Conservation (phyloP, 305 asterid genomes). For the Solanum hybrid region DNA sequence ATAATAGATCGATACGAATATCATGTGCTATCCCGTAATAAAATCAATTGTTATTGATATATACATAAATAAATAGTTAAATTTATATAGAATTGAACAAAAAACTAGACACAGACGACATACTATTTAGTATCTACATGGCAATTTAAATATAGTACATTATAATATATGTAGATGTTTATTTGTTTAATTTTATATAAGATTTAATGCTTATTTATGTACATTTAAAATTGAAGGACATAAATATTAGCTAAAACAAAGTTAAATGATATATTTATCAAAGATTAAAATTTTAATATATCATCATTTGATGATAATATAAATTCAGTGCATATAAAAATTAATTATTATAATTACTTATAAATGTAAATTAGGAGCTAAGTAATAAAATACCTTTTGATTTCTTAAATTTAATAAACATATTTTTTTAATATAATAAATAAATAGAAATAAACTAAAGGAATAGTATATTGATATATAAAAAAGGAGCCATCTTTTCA, state of each 20-base stretch:
- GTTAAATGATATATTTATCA: neutral
- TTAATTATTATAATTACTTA: neutral
- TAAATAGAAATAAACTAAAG: neutral
- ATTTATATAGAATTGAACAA: neutral
- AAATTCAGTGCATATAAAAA: neutral
- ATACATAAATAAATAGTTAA: neutral
- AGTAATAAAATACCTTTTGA: neutral
- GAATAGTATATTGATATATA: neutral
- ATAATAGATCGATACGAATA: fast-evolving
- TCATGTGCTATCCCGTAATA: too few relatives aligned
- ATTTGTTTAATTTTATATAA: too few relatives aligned
- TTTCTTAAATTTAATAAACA: neutral
- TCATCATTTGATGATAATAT: neutral
- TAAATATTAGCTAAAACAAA: fast-evolving
- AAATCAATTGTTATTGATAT: too few relatives aligned
- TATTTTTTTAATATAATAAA: neutral
- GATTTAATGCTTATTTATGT: fast-evolving
- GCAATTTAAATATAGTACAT: neutral
- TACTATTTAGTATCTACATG: neutral
- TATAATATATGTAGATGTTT: neutral
- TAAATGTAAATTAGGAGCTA: too few relatives aligned
- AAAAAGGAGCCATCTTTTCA: slow-evolving; percentile 5
- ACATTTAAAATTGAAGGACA: neutral
- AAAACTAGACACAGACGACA: fast-evolving
- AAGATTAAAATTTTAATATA: neutral